Conservation (phyloP, 345 rosid species). For the Geranium brycei region DNA sequence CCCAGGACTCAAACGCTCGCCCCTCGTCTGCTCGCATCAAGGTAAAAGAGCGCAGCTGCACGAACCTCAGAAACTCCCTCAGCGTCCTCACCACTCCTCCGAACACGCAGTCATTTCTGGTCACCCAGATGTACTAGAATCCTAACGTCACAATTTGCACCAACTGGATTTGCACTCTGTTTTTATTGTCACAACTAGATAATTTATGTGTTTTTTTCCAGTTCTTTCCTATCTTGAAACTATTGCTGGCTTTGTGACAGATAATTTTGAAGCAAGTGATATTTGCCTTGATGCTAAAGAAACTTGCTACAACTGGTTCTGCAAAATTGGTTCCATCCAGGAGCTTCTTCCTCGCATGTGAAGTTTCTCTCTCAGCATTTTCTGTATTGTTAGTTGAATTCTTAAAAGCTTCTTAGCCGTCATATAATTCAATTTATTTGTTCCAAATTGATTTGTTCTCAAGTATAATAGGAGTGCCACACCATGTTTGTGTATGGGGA, state of each 20-base stretch:
- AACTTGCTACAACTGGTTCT: slow-evolving; percentile 87
- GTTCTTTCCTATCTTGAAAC: slow-evolving; percentile 4
- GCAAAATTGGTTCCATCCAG: slow-evolving; percentile 64
- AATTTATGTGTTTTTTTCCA: no score
- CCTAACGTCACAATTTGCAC: no score
- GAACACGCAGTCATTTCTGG: no score
- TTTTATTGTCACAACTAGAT: no score
- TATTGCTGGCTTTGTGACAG: slow-evolving; percentile 28
- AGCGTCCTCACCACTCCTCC: no score
- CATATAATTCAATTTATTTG: neutral
- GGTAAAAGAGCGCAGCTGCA: no score
- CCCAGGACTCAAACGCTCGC: no score
- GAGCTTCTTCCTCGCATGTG: slow-evolving; percentile 96
- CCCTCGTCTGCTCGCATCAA: no score
- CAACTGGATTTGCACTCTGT: no score
- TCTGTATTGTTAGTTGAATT: neutral
- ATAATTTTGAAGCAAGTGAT: slow-evolving; percentile 50
- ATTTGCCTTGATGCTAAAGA: slow-evolving; percentile 66
- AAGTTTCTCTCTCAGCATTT: slow-evolving; percentile 13
- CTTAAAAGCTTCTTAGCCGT: neutral
- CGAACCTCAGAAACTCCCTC: no score
- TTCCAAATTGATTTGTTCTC: neutral
- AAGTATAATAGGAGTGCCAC: no score
- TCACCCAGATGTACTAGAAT: no score
- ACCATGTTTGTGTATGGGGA: neutral